These are phyloP conservation scores for Pouteria glomerata DNA, from an alignment of 148 eudicot genomes.

Conservation along the genomic window DNA sequence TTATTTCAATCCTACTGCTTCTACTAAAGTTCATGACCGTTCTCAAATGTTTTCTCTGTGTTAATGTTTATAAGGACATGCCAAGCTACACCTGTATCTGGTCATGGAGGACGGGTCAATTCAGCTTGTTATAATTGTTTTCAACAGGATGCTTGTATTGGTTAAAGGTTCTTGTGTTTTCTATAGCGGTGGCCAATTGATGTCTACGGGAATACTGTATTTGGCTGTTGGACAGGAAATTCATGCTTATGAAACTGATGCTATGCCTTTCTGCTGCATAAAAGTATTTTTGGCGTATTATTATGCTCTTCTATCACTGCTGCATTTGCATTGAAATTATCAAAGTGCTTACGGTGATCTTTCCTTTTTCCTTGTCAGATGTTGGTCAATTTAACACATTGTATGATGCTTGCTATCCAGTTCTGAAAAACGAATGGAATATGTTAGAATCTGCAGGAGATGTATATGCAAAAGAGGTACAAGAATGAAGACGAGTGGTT, in stretches of 20 bases:
- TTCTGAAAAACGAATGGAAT: constrained; percentile 56
- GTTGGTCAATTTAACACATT: constrained; percentile 22
- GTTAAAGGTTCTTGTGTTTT: neutral
- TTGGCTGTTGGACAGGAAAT: neutral
- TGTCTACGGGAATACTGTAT: neutral
- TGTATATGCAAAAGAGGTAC: constrained; percentile 44
- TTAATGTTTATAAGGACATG: neutral
- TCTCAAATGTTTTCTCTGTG: too few species aligned
- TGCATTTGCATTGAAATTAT: neutral
- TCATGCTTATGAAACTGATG: neutral
- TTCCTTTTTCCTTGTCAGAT: constrained; percentile 21
- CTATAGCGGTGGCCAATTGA: neutral
- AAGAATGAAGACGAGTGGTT: neutral
- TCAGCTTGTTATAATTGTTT: neutral
- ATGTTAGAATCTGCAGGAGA: constrained; percentile 30
- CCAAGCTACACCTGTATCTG: neutral
- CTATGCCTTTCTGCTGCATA: neutral
- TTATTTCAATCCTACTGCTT: neutral
- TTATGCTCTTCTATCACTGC: neutral
- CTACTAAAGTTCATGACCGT: neutral
- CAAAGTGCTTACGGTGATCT: neutral
- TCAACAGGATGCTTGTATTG: neutral
- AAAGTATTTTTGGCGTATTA: neutral
- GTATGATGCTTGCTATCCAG: constrained; percentile 42
- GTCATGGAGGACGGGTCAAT: constrained; percentile 2